Conservation (phyloP, 192 early-diverging fungal genomes). For the Coemansia sp. region DNA sequence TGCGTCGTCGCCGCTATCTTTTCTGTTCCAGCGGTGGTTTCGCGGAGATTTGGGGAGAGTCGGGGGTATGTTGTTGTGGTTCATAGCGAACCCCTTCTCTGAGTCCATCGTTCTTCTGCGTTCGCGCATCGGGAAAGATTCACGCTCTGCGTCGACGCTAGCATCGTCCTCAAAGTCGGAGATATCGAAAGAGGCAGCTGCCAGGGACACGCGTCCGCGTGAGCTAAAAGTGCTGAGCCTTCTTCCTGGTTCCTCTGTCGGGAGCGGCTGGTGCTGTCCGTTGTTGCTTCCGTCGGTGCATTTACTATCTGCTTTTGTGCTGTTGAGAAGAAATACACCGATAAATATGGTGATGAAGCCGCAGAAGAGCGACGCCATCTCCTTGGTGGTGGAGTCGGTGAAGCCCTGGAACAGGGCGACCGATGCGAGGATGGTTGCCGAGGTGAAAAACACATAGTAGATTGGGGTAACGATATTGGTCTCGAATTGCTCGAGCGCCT, state of each 20-base stretch:
- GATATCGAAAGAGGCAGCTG: constrained; percentile 36
- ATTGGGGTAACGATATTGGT: constrained; percentile 89
- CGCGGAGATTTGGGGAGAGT: constrained; percentile 16
- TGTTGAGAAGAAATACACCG: constrained; percentile 85
- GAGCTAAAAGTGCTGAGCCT: constrained; percentile 30
- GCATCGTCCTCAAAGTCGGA: constrained; percentile 44
- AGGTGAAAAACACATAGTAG: constrained; percentile 96
- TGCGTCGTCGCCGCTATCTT: no score
- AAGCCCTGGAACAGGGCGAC: constrained; percentile 89
- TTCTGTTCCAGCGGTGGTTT: neutral
- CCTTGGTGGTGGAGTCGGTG: constrained; percentile 66
- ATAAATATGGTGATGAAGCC: constrained; percentile 93
- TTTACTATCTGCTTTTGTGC: constrained; percentile 32
- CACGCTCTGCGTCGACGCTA: constrained; percentile 19
- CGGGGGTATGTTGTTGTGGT: constrained; percentile 22
- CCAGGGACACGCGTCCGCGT: constrained; percentile 22
- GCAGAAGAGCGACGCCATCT: constrained; percentile 80
- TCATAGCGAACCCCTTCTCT: constrained; percentile 37
- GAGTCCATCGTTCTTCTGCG: constrained; percentile 32
- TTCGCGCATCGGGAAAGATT: constrained; percentile 52
- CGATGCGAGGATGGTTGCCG: constrained; percentile 88
- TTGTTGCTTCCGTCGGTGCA: constrained; percentile 8
- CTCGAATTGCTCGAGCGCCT: constrained; percentile 88
- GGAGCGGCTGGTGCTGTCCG: constrained; percentile 47
- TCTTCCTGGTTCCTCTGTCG: constrained; percentile 48